Percentiles rank a stretch among this genome's conserved stretches.
Conservation (phyloP, 78 protist genomes). For the Dictyostelium discoideum region dicty_2.7 NC_007089.4:4197501-4198000, state of each 20-base stretch:
- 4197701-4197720: too few relatives aligned
- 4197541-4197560: not conserved
- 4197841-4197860: not conserved
- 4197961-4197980: not conserved
- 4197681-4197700: too few relatives aligned
- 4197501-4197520: not conserved
- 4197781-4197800: not conserved
- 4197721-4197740: too few relatives aligned
- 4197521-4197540: not conserved
- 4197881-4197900: not conserved
- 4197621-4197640: too few relatives aligned
- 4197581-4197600: too few relatives aligned
- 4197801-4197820: not conserved
- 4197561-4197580: too few relatives aligned
- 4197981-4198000: not conserved
- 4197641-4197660: too few relatives aligned
- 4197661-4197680: too few relatives aligned
- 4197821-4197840: not conserved
- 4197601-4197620: too few relatives aligned
- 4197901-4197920: not conserved
- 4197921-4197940: not conserved
- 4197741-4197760: not conserved
- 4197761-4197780: not conserved
- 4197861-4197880: not conserved
- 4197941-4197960: too few relatives aligned